Percentiles rank a stretch among this genome's conserved stretches.
phyloP scores from a whole-genome alignment of 2,329 filamentous ascomycete genomes.

The Fusarium albidum region DNA sequence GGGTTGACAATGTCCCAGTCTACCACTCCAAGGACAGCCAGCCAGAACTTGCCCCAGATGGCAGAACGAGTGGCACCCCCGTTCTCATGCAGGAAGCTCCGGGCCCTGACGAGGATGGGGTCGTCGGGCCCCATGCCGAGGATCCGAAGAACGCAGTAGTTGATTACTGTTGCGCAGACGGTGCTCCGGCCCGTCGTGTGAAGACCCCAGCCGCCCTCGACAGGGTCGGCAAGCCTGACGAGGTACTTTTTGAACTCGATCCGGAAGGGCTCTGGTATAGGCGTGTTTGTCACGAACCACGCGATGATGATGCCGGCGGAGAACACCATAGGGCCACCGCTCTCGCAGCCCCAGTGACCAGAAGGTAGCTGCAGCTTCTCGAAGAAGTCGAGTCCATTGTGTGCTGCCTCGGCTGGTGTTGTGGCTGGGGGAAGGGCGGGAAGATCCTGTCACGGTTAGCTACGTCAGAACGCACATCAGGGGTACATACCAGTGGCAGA shows the following conservation, averaged over 20 bases:
- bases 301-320: conserved; percentile 83
- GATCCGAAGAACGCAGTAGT: conserved; percentile 82
- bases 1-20: conserved; percentile 95
- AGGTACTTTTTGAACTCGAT: conserved; percentile 93
- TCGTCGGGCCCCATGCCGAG: conserved; percentile 85
- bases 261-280: conserved; percentile 80
- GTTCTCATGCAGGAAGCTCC: conserved; percentile 79
- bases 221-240: conserved; percentile 79
- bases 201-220: conserved; percentile 94
- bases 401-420: conserved; percentile 77
- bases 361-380: conserved; percentile 85
- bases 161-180: conserved; percentile 88
- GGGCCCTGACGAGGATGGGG: conserved; percentile 82
- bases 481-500: conserved; percentile 70
- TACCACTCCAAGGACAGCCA: conserved; percentile 81
- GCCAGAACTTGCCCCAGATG: conserved; percentile 97
- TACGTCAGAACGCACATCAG: neutral
- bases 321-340: conserved; percentile 95
- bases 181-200: conserved; percentile 93
- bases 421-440: conserved; percentile 74
- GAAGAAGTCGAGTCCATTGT: conserved; percentile 87
- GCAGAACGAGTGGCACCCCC: conserved; percentile 85
- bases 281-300: conserved; percentile 88
- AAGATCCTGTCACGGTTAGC: conserved; percentile 63
- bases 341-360: conserved; percentile 96